Base-by-base conservation (phyloP, 768 basidiomycete genomes). In the Dictyophora rubrovolvata region DNA sequence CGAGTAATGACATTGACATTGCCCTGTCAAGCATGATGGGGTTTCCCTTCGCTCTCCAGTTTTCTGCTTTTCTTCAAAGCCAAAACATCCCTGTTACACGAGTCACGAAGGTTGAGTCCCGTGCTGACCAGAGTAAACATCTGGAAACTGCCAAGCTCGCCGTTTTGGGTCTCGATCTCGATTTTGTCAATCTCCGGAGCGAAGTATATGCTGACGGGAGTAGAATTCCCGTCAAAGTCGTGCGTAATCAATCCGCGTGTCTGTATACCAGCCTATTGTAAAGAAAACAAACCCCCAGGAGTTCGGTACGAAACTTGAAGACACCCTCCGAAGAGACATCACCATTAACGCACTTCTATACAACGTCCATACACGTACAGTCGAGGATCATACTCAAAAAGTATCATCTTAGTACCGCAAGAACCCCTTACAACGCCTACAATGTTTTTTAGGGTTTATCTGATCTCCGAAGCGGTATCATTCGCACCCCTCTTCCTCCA, bases 261-360 rank as follows among this genome's bases (percentile, higher is more conserved):
- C 22, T 50, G 22, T 23, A 16, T 16, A 17, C 47, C 48, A 21
- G 20, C 12, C 35, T 16, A 33, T 18, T 46, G 60, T 23, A 59
- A 42, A 33, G 20, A 18, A 51, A 53, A 53, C 11, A 28, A 47
- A 36, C 50, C 10, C 34, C 8, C 66, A 98, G 95, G 77, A 80
- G 35, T 95, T 93, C 58, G 96, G 96, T 7, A 95, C 94, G 2
- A 93, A 95, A 0, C 67, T 88, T 14, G 80, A 98, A 73, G 96
- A 99, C 69, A 93, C 96, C 1, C 69, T 88, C 52, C 77, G 96
- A 55, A 77, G 96, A 65, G 96, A 99, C 69, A 82, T 88, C 28
- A 98, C 96, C 1, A 96, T 99, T 70, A 99, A 99, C 67, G 76
- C 95, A 0, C 74, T 99, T 7, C 98, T 98, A 73, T 98, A 94